Base-by-base conservation (phyloP, 2,329 filamentous ascomycete species). In the Penicillium sp. region DNA sequence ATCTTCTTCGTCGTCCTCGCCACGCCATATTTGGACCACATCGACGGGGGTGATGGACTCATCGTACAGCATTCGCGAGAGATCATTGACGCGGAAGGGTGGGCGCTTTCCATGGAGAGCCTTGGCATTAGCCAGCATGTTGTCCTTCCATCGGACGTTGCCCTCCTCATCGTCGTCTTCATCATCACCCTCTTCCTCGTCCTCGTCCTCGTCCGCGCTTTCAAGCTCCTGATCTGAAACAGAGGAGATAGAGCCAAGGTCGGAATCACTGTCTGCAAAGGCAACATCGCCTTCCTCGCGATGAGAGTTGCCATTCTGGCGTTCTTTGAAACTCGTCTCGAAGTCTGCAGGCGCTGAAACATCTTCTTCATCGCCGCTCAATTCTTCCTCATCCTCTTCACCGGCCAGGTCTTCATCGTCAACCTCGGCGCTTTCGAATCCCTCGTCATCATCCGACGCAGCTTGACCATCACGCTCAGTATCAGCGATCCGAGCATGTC, bases 181-280 rank as follows among this genome's bases (percentile, higher is more conserved):
- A 18, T 76, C 74, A 14, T 75, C 74, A 0, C 76, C 76, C 1
- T 70, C 70, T 4, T 73, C 71, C 1, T 74, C 75, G 3, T 76
- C 74, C 18, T 76, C 76, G 13, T 70, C 68, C 4, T 76, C 74
- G 14, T 76, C 68, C 10, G 63, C 76, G 49, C 78, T 78, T 42
- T 81, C 79, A 2, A 79, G 58, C 27, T 81, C 78, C 51, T 80
- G 78, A 18, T 82, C 81, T 7, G 83, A 81, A 8, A 75, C 79
- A 1, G 78, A 80, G 8, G 90, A 95, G 57, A 96, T 73, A 3
- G 92, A 96, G 6, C 94, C 94, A 4, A 99, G 80, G 68, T 99
- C 95, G 0, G 94, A 99, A 70, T 99, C 95, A 65, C 90, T 96
- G 66, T 99, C 94, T 13, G 94, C 94, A 75, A 96, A 99, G 1